These are phyloP conservation scores for Eurotiales sp. DNA, from an alignment of 2,329 filamentous ascomycete species.

Conservation along the genomic window DNA sequence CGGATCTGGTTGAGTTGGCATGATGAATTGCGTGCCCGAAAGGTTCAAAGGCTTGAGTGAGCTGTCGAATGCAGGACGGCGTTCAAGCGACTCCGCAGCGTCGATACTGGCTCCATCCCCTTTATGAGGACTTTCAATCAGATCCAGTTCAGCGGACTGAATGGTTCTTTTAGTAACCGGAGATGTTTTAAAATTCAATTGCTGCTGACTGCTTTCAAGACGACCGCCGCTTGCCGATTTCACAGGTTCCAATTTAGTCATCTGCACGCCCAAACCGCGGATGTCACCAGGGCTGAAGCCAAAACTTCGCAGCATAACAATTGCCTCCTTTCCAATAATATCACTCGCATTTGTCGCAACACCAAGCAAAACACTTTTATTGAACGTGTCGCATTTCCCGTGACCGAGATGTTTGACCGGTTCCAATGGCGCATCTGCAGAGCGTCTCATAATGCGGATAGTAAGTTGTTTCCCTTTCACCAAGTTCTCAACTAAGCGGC, in stretches of 20 bases:
- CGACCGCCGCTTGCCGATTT: conserved; percentile 54
- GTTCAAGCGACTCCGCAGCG: conserved; percentile 25
- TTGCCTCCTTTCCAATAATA: conserved; percentile 71
- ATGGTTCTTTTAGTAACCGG: conserved; percentile 25
- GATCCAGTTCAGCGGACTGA: conserved; percentile 45
- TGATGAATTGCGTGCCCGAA: conserved; percentile 83
- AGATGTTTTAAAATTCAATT: conserved; percentile 64
- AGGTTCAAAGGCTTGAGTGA: conserved; percentile 68
- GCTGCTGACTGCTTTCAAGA: conserved; percentile 72
- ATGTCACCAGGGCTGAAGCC: conserved; percentile 86
- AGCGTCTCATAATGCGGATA: conserved; percentile 89
- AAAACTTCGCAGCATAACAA: conserved; percentile 78
- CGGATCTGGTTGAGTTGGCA: conserved; percentile 76
- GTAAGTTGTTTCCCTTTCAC: conserved; percentile 87
- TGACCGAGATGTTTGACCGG: conserved; percentile 91
- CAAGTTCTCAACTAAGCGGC: conserved; percentile 72
- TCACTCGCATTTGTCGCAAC: conserved; percentile 75
- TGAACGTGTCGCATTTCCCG: conserved; percentile 91
- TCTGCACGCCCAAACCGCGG: conserved; percentile 86
- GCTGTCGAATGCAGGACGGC: conserved; percentile 31
- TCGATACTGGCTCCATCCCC: conserved; percentile 21
- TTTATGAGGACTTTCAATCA: conserved; percentile 42
- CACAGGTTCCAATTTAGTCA: conserved; percentile 84
- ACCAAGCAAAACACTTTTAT: conserved; percentile 78
- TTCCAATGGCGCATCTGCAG: conserved; percentile 81